Evolutionary conservation across 306 rosid species (phyloP).

Genomic region (Castanopsis chinensis): DNA sequence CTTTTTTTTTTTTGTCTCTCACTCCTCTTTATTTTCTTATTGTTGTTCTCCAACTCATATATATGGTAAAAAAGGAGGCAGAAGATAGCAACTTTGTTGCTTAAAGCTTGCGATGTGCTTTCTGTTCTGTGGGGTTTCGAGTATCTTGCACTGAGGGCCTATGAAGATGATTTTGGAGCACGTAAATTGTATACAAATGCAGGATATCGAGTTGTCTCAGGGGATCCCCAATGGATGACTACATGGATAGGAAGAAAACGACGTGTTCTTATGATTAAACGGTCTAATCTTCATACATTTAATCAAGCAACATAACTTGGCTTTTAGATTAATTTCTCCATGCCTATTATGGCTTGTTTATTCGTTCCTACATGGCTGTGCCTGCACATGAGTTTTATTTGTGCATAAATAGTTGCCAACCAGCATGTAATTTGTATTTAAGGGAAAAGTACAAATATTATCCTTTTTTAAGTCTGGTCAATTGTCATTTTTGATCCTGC

Average conservation of each 20-base stretch:
- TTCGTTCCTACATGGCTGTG: no score
- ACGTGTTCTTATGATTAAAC: slow-evolving; percentile 74
- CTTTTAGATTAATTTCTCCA: not conserved
- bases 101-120: slow-evolving; percentile 65
- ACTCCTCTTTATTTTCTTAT: no score
- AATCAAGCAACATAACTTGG: not conserved
- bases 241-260: slow-evolving; percentile 88
- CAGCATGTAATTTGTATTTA: no score
- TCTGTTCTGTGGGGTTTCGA: slow-evolving; percentile 63
- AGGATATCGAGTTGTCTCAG: slow-evolving; percentile 62
- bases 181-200: slow-evolving; percentile 67
- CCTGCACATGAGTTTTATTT: no score
- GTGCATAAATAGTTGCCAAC: no score
- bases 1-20: no score
- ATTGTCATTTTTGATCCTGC: no score
- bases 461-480: no score
- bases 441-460: no score
- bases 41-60: no score
- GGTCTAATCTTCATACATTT: slow-evolving; percentile 12
- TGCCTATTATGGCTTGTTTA: no score
- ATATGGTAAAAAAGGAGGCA: slow-evolving; percentile 56
- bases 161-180: slow-evolving; percentile 84
- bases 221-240: slow-evolving; percentile 75
- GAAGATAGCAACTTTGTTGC: slow-evolving; percentile 62
- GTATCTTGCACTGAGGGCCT: slow-evolving; percentile 72